Evolutionary conservation across 805 yeast species (phyloP), one percentile per base, ranked within the genome.

Genomic region (Saccharomyces kudriavzevii): DNA sequence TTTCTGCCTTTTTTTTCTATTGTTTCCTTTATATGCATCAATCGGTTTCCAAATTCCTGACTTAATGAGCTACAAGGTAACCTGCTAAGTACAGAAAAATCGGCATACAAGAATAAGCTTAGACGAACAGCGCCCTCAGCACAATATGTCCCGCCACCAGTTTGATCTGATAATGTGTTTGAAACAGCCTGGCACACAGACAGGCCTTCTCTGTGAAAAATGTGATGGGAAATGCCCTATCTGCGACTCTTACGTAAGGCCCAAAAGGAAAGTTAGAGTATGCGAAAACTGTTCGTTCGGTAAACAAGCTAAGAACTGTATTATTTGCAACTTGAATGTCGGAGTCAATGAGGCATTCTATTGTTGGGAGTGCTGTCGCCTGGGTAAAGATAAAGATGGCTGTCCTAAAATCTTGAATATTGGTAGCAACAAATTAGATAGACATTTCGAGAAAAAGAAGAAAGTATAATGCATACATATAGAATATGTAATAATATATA

Each of bases 211-310:
- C 2, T 91, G 98, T 63, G 83, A 81, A 30, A 87, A 79, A 66
- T 91, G 98, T 67, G 97, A 91, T 65, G 97, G 97, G 1, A 78
- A 83, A 59, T 91, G 98, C 63, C 97, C 97, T 2, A 75, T 83
- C 2, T 91, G 98, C 68, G 97, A 90, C 64, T 86, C 96, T 1
- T 80, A 77, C 59, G 96, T 89, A 5, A 81, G 84, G 56, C 89
- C 94, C 0, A 77, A 80, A 6, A 75, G 79, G 17, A 69, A 74
- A 54, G 97, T 82, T 1, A 75, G 86, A 54, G 77, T 89, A 22
- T 91, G 98, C 68, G 91, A 86, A 55, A 92, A 85, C 57, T 91
- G 98, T 65, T 78, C 96, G 0, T 82, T 83, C 62, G 95, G 95
- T 5, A 80, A 82, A 53, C 67, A 72, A 47, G 77, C 76, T 1